phyloP scores from a whole-genome alignment of 495 filamentous ascomycete species.

The Pseudotulostoma volvatum region DNA sequence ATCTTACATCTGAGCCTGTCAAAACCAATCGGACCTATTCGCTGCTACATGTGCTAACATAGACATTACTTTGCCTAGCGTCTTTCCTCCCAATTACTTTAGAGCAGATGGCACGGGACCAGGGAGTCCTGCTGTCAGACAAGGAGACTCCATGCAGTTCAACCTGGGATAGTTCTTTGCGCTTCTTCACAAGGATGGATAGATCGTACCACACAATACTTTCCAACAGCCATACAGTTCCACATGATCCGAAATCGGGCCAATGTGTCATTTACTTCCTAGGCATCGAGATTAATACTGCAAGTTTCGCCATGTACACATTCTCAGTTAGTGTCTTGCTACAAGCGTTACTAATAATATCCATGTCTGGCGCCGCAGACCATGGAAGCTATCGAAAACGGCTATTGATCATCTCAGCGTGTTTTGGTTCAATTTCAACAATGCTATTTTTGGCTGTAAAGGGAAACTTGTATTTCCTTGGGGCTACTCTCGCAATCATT shows the following conservation, averaged over 20 bases:
- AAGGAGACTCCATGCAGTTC: conserved; percentile 51
- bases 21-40: no score
- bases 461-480: conserved; percentile 59
- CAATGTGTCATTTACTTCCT: conserved; percentile 76
- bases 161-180: conserved; percentile 22
- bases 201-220: not conserved
- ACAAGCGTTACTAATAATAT: conserved; percentile 80
- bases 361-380: conserved; percentile 89
- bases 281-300: conserved; percentile 81
- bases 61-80: no score
- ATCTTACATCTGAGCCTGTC: no score
- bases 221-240: conserved; percentile 17
- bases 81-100: conserved; percentile 95
- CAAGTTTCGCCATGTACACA: conserved; percentile 96
- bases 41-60: no score
- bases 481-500: conserved; percentile 66
- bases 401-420: conserved; percentile 67
- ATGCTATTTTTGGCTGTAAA: conserved; percentile 79
- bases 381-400: conserved; percentile 87
- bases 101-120: conserved; percentile 82
- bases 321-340: conserved; percentile 83
- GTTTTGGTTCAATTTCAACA: conserved; percentile 60
- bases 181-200: not conserved
- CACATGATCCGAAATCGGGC: conserved; percentile 18
- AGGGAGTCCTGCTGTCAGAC: conserved; percentile 68